These are phyloP conservation scores for Geosmithia flava DNA, from an alignment of 2,329 filamentous ascomycete genomes.

Conservation along the genomic window DNA sequence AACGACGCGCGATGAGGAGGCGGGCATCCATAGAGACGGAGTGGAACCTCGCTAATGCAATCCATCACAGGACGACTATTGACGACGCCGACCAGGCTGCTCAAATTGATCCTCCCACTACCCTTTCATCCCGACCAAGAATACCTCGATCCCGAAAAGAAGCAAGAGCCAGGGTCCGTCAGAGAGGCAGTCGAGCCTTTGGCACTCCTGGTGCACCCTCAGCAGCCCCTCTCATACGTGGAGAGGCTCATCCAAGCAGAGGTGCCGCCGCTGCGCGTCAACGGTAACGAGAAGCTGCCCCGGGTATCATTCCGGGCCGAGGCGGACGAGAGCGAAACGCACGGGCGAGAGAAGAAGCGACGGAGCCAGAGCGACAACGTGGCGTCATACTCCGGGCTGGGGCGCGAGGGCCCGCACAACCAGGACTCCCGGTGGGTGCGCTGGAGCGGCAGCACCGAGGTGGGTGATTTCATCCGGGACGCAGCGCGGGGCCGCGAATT, in stretches of 20 bases:
- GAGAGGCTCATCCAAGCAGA: conserved; percentile 84
- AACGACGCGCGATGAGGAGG: not conserved
- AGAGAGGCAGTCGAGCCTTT: conserved; percentile 56
- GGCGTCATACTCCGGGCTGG: conserved; percentile 59
- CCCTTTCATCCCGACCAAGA: conserved; percentile 27
- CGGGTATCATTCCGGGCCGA: conserved; percentile 70
- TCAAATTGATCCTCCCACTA: conserved; percentile 71
- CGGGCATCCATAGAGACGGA: not conserved
- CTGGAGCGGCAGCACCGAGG: conserved; percentile 80
- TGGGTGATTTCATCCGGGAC: conserved; percentile 89
- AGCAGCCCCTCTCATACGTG: conserved; percentile 83
- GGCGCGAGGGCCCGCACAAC: conserved; percentile 41
- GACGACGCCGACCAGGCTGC: conserved; percentile 66
- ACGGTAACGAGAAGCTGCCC: conserved; percentile 57
- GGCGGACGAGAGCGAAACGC: conserved; percentile 46
- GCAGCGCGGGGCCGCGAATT: conserved; percentile 78
- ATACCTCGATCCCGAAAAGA: conserved; percentile 24
- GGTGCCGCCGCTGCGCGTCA: conserved; percentile 55
- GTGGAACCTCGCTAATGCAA: not conserved
- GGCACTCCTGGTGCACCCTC: conserved; percentile 75
- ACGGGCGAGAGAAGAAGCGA: conserved; percentile 17
- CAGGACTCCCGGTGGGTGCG: conserved; percentile 53
- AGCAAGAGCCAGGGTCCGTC: conserved; percentile 22
- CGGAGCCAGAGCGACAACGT: conserved; percentile 28
- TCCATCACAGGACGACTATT: conserved; percentile 51